These are phyloP conservation scores for Aspergillus pseudoterreus DNA, from an alignment of 2,329 filamentous ascomycete genomes.

Conservation along the genomic window DNA sequence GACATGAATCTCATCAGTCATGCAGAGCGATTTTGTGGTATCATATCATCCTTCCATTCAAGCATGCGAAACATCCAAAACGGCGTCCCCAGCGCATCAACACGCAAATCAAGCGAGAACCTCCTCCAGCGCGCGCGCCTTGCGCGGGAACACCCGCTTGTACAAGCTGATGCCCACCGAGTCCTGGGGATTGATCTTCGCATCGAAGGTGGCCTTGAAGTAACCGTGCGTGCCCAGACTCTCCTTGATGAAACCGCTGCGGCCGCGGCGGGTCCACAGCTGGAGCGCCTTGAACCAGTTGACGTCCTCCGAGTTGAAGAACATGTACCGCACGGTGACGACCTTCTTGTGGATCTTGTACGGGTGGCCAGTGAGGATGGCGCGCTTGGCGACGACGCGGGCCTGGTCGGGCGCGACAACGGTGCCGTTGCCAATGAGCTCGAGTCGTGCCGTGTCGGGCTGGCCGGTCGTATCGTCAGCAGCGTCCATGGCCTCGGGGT, in stretches of 20 bases:
- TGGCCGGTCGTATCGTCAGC: constrained; percentile 41
- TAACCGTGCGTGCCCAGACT: constrained; percentile 95
- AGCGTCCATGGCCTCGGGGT: constrained; percentile 41
- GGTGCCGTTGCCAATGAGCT: constrained; percentile 82
- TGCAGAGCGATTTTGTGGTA: constrained; percentile 22
- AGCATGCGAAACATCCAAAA: constrained; percentile 1
- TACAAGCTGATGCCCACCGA: constrained; percentile 86
- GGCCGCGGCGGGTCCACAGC: constrained; percentile 85
- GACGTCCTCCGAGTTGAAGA: constrained; percentile 94
- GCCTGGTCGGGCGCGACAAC: constrained; percentile 69
- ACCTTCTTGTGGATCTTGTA: constrained; percentile 99
- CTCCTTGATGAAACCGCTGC: constrained; percentile 91
- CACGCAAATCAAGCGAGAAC: constrained; percentile 17
- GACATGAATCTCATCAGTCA: constrained; percentile 19
- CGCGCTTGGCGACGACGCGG: constrained; percentile 86
- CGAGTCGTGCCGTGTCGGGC: constrained; percentile 49
- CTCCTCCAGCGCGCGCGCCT: constrained; percentile 50
- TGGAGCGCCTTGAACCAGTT: constrained; percentile 97
- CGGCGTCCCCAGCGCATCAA: neutral
- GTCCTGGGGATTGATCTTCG: constrained; percentile 92
- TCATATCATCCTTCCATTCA: constrained; percentile 23
- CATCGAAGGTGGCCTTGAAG: constrained; percentile 98
- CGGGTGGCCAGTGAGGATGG: constrained; percentile 90
- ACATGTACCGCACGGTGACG: constrained; percentile 98
- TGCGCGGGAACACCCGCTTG: constrained; percentile 78